Percentiles rank a stretch among this genome's conserved stretches.
Evolutionary conservation across 2,329 filamentous ascomycete genomes (phyloP).

Genomic region (Davidsoniella australis): DNA sequence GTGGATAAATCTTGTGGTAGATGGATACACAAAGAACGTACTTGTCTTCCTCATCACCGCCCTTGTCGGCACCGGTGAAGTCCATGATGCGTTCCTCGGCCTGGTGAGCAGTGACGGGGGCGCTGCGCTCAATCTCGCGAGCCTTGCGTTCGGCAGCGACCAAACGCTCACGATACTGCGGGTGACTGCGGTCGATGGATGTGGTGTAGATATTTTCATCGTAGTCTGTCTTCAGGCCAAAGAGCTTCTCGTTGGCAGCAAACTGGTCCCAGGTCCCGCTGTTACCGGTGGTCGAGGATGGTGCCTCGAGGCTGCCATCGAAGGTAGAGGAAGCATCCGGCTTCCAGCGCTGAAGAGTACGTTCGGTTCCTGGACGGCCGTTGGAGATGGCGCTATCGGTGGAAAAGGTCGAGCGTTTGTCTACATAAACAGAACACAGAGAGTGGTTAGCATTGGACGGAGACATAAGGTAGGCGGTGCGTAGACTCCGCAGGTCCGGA

Average conservation of each 20-base stretch:
- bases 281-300: slow-evolving; percentile 16
- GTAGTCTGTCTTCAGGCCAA: slow-evolving; percentile 78
- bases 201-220: slow-evolving; percentile 94
- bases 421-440: slow-evolving; percentile 5
- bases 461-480: no score
- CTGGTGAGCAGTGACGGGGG: slow-evolving; percentile 61
- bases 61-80: slow-evolving; percentile 43
- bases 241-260: slow-evolving; percentile 69
- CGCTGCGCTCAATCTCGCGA: slow-evolving; percentile 70
- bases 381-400: slow-evolving; percentile 83
- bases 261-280: slow-evolving; percentile 72
- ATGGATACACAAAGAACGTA: slow-evolving; percentile 25
- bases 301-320: slow-evolving; percentile 55
- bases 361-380: slow-evolving; percentile 49
- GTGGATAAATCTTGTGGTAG: no score
- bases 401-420: slow-evolving; percentile 52
- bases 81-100: slow-evolving; percentile 75
- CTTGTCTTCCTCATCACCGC: slow-evolving; percentile 86
- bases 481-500: no score
- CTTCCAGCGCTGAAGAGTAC: slow-evolving; percentile 68
- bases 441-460: no score
- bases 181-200: slow-evolving; percentile 66
- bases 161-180: slow-evolving; percentile 60
- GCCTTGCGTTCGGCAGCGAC: slow-evolving; percentile 71
- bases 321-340: slow-evolving; percentile 42